Evolutionary conservation across 2,329 filamentous ascomycete species (phyloP).

Genomic region (Colletotrichum musae): DNA sequence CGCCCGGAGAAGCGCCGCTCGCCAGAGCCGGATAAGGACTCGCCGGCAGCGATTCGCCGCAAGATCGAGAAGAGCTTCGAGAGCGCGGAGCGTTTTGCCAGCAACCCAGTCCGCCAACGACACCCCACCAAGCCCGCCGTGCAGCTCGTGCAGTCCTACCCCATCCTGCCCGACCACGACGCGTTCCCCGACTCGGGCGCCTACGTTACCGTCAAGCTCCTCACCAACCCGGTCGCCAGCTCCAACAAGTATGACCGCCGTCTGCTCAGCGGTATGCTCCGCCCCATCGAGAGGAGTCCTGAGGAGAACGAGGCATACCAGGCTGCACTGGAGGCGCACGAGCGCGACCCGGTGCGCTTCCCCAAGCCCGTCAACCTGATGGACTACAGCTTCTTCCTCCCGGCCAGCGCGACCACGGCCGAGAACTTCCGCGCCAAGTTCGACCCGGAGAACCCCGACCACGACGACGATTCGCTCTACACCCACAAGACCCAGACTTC

Average conservation of each 20-base stretch:
- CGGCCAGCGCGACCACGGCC: conserved; percentile 62
- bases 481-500: conserved; percentile 62
- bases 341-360: conserved; percentile 69
- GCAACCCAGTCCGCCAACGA: conserved; percentile 67
- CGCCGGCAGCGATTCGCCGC: conserved; percentile 76
- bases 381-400: conserved; percentile 78
- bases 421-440: conserved; percentile 73
- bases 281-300: conserved; percentile 69
- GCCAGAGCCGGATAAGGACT: conserved; percentile 72
- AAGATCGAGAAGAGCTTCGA: conserved; percentile 77
- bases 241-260: conserved; percentile 70
- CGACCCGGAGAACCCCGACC: conserved; percentile 69
- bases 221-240: conserved; percentile 72
- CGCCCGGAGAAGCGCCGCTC: conserved; percentile 63
- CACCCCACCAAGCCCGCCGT: conserved; percentile 65
- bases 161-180: conserved; percentile 75
- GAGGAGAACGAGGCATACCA: conserved; percentile 68
- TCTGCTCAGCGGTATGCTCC: conserved; percentile 73
- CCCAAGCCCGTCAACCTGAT: conserved; percentile 71
- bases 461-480: conserved; percentile 69
- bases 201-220: conserved; percentile 79
- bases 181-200: conserved; percentile 79
- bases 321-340: conserved; percentile 66
- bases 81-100: conserved; percentile 66
- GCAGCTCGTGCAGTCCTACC: conserved; percentile 71